A percentile compares a stretch with the other conserved stretches of the same genome.
Evolutionary conservation across 2,329 filamentous ascomycete genomes (phyloP).

Genomic region (Ophiostoma perfectum): DNA sequence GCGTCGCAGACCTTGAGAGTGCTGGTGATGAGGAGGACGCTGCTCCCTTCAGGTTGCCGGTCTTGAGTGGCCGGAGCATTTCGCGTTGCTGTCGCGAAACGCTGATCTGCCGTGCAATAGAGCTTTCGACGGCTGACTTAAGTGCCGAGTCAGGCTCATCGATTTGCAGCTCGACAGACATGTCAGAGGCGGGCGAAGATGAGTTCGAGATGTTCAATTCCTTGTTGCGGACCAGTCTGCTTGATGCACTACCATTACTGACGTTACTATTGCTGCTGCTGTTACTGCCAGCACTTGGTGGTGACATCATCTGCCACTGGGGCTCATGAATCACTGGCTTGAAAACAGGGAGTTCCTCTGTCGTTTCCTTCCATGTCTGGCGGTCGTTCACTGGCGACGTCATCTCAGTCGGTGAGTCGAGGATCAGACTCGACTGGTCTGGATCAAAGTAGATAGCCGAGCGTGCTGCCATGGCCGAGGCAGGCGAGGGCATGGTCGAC

Average conservation of each 20-base stretch:
- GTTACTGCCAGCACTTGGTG: slow-evolving; percentile 33
- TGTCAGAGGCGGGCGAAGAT: slow-evolving; percentile 30
- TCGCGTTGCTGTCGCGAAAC: slow-evolving; percentile 57
- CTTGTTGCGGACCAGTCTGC: slow-evolving; percentile 8
- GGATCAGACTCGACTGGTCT: slow-evolving; percentile 35
- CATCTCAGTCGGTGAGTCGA: slow-evolving; percentile 40
- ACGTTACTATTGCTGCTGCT: slow-evolving; percentile 20
- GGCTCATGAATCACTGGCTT: slow-evolving; percentile 39
- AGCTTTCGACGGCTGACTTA: slow-evolving; percentile 56
- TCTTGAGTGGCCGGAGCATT: slow-evolving; percentile 51
- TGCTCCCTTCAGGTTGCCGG: slow-evolving; percentile 27
- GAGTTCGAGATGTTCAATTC: background rate
- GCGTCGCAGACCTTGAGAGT: slow-evolving; percentile 22
- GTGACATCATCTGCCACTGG: slow-evolving; percentile 45
- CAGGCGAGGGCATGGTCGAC: slow-evolving; percentile 1
- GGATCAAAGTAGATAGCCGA: slow-evolving; percentile 31
- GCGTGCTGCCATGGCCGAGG: background rate
- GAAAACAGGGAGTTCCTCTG: slow-evolving; percentile 29
- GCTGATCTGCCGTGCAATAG: slow-evolving; percentile 63
- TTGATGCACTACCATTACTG: slow-evolving; percentile 24
- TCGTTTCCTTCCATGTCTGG: background rate
- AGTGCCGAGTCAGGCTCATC: slow-evolving; percentile 42
- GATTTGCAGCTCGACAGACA: slow-evolving; percentile 34
- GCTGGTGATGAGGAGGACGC: slow-evolving; percentile 13
- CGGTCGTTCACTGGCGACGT: slow-evolving; percentile 25